phyloP scores from a whole-genome alignment of 345 rosid species.

The Sisymbrium irio region DNA sequence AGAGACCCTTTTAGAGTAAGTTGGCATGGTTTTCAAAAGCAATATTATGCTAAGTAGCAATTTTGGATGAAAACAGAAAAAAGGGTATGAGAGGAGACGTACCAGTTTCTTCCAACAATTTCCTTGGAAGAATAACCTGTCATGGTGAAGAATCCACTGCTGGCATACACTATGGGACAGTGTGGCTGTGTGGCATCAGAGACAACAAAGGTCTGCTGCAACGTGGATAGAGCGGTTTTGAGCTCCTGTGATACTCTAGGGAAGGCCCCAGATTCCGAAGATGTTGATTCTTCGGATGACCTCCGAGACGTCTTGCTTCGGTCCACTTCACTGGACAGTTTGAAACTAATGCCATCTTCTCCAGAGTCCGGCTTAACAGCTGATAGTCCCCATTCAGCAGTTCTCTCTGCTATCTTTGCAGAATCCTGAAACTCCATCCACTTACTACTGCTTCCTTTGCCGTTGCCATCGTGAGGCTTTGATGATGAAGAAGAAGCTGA shows the following conservation, averaged over 20 bases:
- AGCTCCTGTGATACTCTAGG: constrained; percentile 89
- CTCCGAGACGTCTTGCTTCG: constrained; percentile 50
- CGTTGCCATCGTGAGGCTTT: constrained; percentile 9
- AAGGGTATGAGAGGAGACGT: constrained; percentile 20
- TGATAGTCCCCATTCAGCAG: constrained; percentile 85
- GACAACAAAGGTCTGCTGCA: constrained; percentile 96
- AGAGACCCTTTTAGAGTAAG: constrained; percentile 9
- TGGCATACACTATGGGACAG: constrained; percentile 88
- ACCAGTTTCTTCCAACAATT: constrained; percentile 91
- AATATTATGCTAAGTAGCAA: background rate
- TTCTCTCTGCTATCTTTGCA: constrained; percentile 60
- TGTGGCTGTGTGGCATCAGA: constrained; percentile 89
- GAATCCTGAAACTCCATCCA: constrained; percentile 72
- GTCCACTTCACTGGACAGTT: constrained; percentile 46
- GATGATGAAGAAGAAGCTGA: constrained; percentile 25
- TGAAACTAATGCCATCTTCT: constrained; percentile 48
- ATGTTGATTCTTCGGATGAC: constrained; percentile 62
- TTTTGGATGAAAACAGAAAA: background rate
- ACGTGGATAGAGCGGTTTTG: constrained; percentile 76
- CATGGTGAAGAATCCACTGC: constrained; percentile 92
- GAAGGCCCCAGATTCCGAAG: constrained; percentile 42
- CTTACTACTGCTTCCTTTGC: constrained; percentile 36
- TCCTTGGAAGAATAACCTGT: constrained; percentile 88
- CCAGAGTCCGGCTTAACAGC: constrained; percentile 48
- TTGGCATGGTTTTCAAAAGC: constrained; percentile 2